phyloP scores from a whole-genome alignment of 345 rosid genomes.

The Clarkia xantiana region DNA sequence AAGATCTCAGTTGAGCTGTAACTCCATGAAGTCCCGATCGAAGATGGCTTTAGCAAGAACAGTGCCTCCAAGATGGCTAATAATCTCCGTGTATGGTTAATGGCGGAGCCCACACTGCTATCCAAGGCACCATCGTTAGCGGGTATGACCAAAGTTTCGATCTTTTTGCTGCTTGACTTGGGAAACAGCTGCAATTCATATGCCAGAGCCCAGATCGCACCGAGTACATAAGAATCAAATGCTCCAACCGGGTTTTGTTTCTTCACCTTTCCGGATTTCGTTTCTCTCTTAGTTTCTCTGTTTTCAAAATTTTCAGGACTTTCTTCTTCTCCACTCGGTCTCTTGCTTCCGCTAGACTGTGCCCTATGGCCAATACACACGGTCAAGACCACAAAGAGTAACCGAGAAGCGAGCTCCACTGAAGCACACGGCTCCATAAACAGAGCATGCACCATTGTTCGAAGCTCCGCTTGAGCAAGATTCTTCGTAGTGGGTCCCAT shows the following conservation, averaged over 20 bases:
- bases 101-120: slow-evolving; percentile 52
- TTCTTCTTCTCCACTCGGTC: slow-evolving; percentile 43
- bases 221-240: slow-evolving; percentile 90
- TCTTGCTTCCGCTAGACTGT: slow-evolving; percentile 61
- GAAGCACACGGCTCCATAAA: slow-evolving; percentile 84
- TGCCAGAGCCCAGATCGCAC: slow-evolving; percentile 93
- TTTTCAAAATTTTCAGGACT: slow-evolving; percentile 11
- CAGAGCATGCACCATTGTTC: slow-evolving; percentile 92
- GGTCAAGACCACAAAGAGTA: slow-evolving; percentile 84
- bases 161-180: slow-evolving; percentile 20
- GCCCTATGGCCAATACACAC: slow-evolving; percentile 97
- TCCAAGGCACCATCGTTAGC: slow-evolving; percentile 44
- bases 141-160: slow-evolving; percentile 19
- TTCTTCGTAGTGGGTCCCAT: slow-evolving; percentile 63
- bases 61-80: slow-evolving; percentile 85
- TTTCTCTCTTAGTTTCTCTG: slow-evolving; percentile 21
- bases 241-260: slow-evolving; percentile 92
- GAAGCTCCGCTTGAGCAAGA: slow-evolving; percentile 90
- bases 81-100: slow-evolving; percentile 79
- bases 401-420: slow-evolving; percentile 83
- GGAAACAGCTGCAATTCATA: slow-evolving; percentile 94
- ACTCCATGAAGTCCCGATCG: slow-evolving; percentile 87
- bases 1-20: slow-evolving; percentile 90
- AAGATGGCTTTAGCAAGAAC: slow-evolving; percentile 82
- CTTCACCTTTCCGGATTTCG: slow-evolving; percentile 36